Evolutionary conservation across 495 filamentous ascomycete genomes (phyloP), one percentile per base, ranked within the genome.

Genomic region (Daldinia childiae): DNA sequence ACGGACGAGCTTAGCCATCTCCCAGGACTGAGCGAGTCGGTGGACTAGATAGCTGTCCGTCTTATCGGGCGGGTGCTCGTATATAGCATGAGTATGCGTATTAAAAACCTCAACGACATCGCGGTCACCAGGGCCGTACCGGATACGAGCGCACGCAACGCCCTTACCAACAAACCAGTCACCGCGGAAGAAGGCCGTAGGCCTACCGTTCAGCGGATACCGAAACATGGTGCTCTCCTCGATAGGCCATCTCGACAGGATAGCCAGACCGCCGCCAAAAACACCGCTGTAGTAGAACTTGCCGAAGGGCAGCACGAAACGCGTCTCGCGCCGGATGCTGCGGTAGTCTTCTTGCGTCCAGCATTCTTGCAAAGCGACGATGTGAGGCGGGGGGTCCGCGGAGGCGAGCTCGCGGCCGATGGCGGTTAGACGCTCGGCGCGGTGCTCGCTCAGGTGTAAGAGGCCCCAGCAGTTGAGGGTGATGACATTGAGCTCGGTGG

Each of bases 151-250:
- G 75, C 88, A 91, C 7, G 95, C 95, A 2, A 99, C 92, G 6
- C 95, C 95, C 78, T 98, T 97, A 0, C 96, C 95, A 6, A 98
- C 95, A 73, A 84, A 95, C 93, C 93, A 97, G 80, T 98, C 95
- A 4, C 95, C 95, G 57, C 95, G 86, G 79, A 90, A 97, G 81
- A 98, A 97, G 6, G 94, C 94, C 6, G 93, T 93, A 2, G 95
- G 96, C 17, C 95, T 87, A 19, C 96, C 96, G 78, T 98, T 98
- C 24, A 99, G 83, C n/a, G 95, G 90, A 77, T 98, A 99, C 6
- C 82, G 81, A 72, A 87, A 84, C 92, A 98, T 95, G 75, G 82
- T 87, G 80, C 91, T 95, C 81, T 97, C 93, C 69, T 94, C 93
- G 73, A 99, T 93, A n/a, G 95, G 95, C 93, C 93, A 98, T 85